These are phyloP conservation scores for Lactifluus pinguis DNA, from an alignment of 768 basidiomycete genomes.

Conservation along the genomic window DNA sequence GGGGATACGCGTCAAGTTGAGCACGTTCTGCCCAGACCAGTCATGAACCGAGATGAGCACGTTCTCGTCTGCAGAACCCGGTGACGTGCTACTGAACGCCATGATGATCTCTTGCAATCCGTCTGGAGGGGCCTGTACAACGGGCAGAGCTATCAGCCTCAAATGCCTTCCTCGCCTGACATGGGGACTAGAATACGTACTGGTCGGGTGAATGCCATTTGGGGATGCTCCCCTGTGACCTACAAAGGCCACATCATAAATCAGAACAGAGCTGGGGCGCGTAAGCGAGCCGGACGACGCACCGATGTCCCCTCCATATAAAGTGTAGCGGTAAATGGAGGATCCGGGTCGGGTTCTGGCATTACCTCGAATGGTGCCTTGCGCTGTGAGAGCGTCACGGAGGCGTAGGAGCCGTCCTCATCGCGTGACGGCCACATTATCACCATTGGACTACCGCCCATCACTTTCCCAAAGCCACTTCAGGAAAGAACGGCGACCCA, in stretches of 20 bases:
- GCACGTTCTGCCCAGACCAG: constrained; percentile 31
- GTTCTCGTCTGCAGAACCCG: constrained; percentile 34
- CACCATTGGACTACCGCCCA: constrained; percentile 57
- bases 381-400: constrained; percentile 59
- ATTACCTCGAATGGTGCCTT: constrained; percentile 40
- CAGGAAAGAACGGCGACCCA: neutral
- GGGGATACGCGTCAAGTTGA: constrained; percentile 39
- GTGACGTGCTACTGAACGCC: constrained; percentile 45
- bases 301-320: constrained; percentile 26
- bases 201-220: constrained; percentile 11
- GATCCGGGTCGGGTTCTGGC: constrained; percentile 47
- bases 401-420: constrained; percentile 31
- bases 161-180: neutral
- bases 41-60: constrained; percentile 43
- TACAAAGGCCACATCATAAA: neutral
- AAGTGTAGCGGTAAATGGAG: constrained; percentile 42
- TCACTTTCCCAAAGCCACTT: constrained; percentile 51
- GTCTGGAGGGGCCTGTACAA: constrained; percentile 33
- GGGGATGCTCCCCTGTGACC: neutral
- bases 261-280: neutral
- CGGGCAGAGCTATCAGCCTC: neutral
- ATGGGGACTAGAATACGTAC: constrained; percentile 16
- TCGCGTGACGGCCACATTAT: constrained; percentile 57
- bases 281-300: constrained; percentile 24
- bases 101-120: constrained; percentile 43